Percentiles rank a stretch among this genome's conserved stretches.
These are phyloP conservation scores for Petunia axillaris DNA, from an alignment of 257 asterid genomes.

Conservation along the genomic window DNA sequence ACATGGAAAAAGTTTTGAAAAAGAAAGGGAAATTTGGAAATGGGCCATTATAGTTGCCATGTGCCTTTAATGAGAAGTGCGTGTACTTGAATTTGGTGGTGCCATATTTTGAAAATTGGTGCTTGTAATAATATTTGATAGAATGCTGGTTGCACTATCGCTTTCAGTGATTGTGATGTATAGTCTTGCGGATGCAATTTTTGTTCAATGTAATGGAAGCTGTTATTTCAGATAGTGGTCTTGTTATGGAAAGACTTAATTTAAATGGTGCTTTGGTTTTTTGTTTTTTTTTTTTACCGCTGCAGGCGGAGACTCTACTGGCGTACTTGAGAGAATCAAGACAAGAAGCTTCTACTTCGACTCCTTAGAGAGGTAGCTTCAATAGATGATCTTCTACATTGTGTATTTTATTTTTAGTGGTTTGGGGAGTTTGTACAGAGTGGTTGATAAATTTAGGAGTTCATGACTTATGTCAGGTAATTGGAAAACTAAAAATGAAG, in stretches of 20 bases:
- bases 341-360: conserved; percentile 78
- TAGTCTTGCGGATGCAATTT: conserved; percentile 19
- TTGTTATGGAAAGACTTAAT: conserved; percentile 12
- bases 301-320: conserved; percentile 93
- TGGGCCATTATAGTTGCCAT: conserved; percentile 33
- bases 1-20: not conserved
- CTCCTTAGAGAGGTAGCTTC: conserved; percentile 46
- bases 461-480: conserved; percentile 28
- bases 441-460: conserved; percentile 47
- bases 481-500: conserved; percentile 29
- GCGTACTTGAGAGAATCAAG: conserved; percentile 94
- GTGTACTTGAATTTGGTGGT: conserved; percentile 24
- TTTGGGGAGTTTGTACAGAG: conserved; percentile 64
- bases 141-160: conserved; percentile 28
- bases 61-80: conserved; percentile 27
- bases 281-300: conserved; percentile 19
- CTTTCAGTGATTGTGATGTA: conserved; percentile 30
- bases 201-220: conserved; percentile 21
- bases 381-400: conserved; percentile 39
- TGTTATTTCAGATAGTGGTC: conserved; percentile 26
- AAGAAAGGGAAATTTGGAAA: conserved; percentile 17
- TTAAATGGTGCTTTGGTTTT: conserved; percentile 19
- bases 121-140: conserved; percentile 22
- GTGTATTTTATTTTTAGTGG: conserved; percentile 50
- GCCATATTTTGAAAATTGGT: not conserved